Percentiles rank a stretch among this genome's conserved stretches.
Conservation (phyloP, 345 rosid species). For the Corchorus olitorius region DNA sequence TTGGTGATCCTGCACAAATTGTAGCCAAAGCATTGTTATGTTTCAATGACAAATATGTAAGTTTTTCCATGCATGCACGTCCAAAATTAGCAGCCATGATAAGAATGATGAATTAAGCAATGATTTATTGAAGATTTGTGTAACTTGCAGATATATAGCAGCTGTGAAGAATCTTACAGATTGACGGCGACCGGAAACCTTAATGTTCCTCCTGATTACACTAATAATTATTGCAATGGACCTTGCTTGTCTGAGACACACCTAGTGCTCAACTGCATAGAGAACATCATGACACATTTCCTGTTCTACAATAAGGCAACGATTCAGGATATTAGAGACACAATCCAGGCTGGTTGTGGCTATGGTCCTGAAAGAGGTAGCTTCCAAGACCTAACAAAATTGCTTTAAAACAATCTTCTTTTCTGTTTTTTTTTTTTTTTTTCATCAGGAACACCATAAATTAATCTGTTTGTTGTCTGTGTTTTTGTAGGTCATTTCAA, state of each 20-base stretch:
- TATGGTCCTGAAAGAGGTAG: constrained; percentile 72
- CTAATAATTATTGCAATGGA: constrained; percentile 65
- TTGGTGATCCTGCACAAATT: constrained; percentile 52
- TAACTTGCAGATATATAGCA: constrained; percentile 57
- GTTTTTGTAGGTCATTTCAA: constrained; percentile 63
- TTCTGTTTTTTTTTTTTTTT: constrained; percentile 20
- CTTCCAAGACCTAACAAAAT: not conserved
- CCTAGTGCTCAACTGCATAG: constrained; percentile 69
- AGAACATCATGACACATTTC: constrained; percentile 55
- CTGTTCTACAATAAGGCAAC: constrained; percentile 77
- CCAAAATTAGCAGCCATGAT: not conserved
- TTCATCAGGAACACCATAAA: not conserved
- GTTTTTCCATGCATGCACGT: not conserved
- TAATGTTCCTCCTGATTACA: constrained; percentile 45
- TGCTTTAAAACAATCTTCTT: constrained; percentile 11
- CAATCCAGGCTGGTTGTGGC: constrained; percentile 75
- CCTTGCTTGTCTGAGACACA: constrained; percentile 78
- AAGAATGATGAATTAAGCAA: not conserved
- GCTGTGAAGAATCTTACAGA: constrained; percentile 67
- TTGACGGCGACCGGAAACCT: constrained; percentile 65
- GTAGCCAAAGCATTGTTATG: constrained; percentile 76
- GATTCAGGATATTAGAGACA: constrained; percentile 50
- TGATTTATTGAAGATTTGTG: not conserved
- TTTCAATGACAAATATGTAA: constrained; percentile 68
- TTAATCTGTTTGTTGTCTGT: not conserved